Conservation (phyloP, 2,329 filamentous ascomycete species). For the Furcasterigmium furcatum region DNA sequence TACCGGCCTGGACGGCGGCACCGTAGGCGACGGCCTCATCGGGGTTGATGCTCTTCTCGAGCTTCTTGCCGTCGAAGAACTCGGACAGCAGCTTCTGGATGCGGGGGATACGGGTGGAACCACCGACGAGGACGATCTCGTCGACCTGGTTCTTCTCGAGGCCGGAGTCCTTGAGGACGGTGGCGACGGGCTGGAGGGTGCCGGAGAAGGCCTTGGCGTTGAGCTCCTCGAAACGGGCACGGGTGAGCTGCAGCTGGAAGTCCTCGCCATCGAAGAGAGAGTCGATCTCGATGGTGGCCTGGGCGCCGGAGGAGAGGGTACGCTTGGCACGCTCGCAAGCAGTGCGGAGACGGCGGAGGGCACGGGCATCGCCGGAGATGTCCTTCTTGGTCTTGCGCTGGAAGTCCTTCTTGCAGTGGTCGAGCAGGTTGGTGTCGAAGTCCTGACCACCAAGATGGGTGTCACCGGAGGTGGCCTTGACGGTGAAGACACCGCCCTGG, state of each 20-base stretch:
- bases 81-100: conserved; percentile 99
- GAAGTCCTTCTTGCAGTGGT: conserved; percentile 98
- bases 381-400: conserved; percentile 77
- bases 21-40: conserved; percentile 99
- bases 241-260: conserved; percentile 95
- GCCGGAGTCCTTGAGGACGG: conserved; percentile 89
- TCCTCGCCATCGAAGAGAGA: conserved; percentile 98
- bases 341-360: conserved; percentile 91
- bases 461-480: conserved; percentile 97
- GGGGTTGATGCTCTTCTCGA: conserved; percentile 99
- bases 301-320: conserved; percentile 94
- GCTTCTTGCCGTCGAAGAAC: conserved; percentile 99
- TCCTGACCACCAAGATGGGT: conserved; percentile 95
- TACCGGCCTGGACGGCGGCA: conserved; percentile 97
- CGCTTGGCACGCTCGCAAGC: conserved; percentile 99
- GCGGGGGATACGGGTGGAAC: conserved; percentile 96
- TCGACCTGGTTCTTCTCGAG: conserved; percentile 91
- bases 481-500: conserved; percentile 98
- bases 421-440: conserved; percentile 93
- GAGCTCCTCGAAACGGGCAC: conserved; percentile 97
- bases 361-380: conserved; percentile 79
- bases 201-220: conserved; percentile 94
- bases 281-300: conserved; percentile 98
- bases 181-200: conserved; percentile 91
- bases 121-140: conserved; percentile 98